Evolutionary conservation across 257 asterid species (phyloP).

Genomic region (Cruciata laevipes): DNA sequence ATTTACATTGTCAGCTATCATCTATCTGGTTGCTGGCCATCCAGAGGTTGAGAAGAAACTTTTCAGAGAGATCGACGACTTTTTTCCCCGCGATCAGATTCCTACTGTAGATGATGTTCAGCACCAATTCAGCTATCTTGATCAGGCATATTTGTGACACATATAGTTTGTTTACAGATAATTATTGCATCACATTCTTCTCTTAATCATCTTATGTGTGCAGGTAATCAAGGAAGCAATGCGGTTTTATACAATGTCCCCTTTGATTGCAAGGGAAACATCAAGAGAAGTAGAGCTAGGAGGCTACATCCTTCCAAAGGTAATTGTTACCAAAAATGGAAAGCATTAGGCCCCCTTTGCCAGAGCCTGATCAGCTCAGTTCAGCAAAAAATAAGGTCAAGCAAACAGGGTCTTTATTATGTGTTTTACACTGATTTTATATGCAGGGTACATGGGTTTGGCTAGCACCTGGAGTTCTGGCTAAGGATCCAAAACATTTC

Average conservation of each 20-base stretch:
- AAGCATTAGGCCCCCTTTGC: no score
- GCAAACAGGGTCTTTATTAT: background rate
- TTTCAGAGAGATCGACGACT: conserved; percentile 60
- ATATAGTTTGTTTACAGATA: background rate
- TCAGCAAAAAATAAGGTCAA: background rate
- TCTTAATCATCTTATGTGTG: background rate
- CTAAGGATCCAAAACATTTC: conserved; percentile 73
- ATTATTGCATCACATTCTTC: background rate
- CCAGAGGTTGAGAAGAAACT: conserved; percentile 61
- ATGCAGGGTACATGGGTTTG: conserved; percentile 99
- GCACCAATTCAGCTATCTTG: conserved; percentile 59
- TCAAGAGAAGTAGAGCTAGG: conserved; percentile 69
- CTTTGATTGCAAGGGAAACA: conserved; percentile 90
- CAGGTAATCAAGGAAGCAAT: conserved; percentile 95
- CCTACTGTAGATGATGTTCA: conserved; percentile 82
- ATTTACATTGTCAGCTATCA: conserved; percentile 59
- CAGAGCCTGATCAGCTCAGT: no score
- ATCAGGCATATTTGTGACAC: conserved; percentile 38
- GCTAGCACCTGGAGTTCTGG: conserved; percentile 86
- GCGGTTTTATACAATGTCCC: conserved; percentile 80
- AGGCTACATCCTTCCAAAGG: conserved; percentile 88
- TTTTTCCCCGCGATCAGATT: conserved; percentile 52
- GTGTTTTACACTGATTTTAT: no score
- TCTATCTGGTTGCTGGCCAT: conserved; percentile 69
- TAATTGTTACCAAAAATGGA: conserved; percentile 12